Percentiles rank a stretch among this genome's conserved stretches.
Conservation (phyloP, 441 rosid species). For the Gossypium laxum region DNA sequence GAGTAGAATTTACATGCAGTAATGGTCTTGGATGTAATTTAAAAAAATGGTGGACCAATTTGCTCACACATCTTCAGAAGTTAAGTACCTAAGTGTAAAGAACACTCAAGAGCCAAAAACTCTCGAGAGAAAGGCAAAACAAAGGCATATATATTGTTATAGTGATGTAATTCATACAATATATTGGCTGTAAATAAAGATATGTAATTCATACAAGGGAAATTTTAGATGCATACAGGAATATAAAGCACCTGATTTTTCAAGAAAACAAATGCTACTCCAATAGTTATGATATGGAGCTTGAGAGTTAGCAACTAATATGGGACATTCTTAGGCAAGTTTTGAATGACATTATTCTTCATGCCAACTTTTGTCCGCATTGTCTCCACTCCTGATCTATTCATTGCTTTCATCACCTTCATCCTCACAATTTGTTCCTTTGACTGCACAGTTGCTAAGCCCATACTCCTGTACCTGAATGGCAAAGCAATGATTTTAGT, state of each 20-base stretch:
- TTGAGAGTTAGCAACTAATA: slow-evolving; percentile 29
- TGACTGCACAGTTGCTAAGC: slow-evolving; percentile 64
- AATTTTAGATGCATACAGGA: neutral
- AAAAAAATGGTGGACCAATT: neutral
- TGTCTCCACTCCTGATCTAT: slow-evolving; percentile 42
- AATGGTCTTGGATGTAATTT: neutral
- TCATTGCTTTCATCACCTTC: slow-evolving; percentile 76
- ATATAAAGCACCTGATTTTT: neutral
- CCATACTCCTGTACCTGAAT: slow-evolving; percentile 75
- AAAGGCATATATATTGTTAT: neutral
- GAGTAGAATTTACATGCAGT: neutral
- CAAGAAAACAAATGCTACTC: neutral
- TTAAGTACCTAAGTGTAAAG: too few relatives aligned
- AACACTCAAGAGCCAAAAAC: neutral
- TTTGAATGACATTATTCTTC: slow-evolving; percentile 75
- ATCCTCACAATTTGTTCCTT: slow-evolving; percentile 67
- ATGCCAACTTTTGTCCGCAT: slow-evolving; percentile 59
- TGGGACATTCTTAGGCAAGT: slow-evolving; percentile 70
- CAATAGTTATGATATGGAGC: slow-evolving; percentile 30
- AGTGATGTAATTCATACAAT: neutral
- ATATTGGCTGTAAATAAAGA: neutral
- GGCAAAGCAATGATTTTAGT: neutral
- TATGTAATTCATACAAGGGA: neutral
- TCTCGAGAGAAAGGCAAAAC: neutral
- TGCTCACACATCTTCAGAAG: neutral